Evolutionary conservation across 768 basidiomycete species (phyloP).

Genomic region (Lentinula aciculospora): DNA sequence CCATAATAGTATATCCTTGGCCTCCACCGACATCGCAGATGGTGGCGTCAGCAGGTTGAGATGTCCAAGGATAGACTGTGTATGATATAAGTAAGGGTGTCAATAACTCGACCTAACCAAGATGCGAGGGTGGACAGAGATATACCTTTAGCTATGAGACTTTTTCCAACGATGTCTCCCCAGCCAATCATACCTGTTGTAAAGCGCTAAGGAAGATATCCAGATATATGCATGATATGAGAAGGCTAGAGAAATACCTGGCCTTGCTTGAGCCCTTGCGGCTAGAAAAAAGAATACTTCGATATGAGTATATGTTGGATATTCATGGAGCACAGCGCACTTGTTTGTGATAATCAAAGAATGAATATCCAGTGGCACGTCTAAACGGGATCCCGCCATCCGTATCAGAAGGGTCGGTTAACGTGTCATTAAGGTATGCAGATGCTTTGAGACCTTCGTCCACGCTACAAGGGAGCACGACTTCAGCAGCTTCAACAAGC

Average conservation of each 20-base stretch:
- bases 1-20: constrained; percentile 27
- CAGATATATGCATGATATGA: no score
- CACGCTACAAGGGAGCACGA: constrained; percentile 3
- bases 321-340: background rate
- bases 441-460: constrained; percentile 18
- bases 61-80: constrained; percentile 30
- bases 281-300: constrained; percentile 8
- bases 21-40: constrained; percentile 38
- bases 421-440: constrained; percentile 24
- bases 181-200: constrained; percentile 24
- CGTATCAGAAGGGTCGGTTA: constrained; percentile 21
- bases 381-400: constrained; percentile 10
- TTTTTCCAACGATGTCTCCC: constrained; percentile 20
- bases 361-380: constrained; percentile 11
- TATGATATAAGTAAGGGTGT: background rate
- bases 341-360: constrained; percentile 14
- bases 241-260: background rate
- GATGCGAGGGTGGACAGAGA: background rate
- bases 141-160: constrained; percentile 22
- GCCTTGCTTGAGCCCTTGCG: constrained; percentile 10
- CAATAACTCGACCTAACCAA: background rate
- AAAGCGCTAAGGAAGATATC: constrained; percentile 19
- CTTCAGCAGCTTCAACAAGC: background rate
- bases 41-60: constrained; percentile 17
- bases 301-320: background rate